Percentiles rank a stretch among this genome's conserved stretches.
phyloP scores from a whole-genome alignment of 441 rosid species.

The Populus hybrid region DNA sequence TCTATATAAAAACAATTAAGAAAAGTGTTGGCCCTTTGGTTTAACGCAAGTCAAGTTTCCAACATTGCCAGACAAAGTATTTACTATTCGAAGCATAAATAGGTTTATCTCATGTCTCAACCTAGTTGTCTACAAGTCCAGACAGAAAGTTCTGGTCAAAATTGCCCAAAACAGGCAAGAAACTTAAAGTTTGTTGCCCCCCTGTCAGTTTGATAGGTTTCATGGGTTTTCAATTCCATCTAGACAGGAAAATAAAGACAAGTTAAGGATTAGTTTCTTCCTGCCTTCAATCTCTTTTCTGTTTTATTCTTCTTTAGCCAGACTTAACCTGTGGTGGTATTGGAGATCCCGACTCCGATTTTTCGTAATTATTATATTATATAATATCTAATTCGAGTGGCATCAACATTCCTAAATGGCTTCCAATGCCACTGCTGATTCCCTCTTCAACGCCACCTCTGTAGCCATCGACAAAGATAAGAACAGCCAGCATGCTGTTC shows the following conservation, averaged over 20 bases:
- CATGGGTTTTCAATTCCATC: background rate
- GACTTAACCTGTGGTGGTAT: background rate
- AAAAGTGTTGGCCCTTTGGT: too few species aligned
- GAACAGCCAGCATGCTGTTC: slow-evolving; percentile 71
- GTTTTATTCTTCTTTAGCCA: background rate
- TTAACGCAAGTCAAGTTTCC: background rate
- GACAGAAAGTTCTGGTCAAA: slow-evolving; percentile 25
- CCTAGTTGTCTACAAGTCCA: background rate
- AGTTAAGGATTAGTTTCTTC: slow-evolving; percentile 13
- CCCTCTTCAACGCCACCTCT: slow-evolving; percentile 38
- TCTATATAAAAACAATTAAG: too few species aligned
- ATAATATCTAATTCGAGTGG: background rate
- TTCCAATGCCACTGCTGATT: slow-evolving; percentile 17
- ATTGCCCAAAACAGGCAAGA: slow-evolving; percentile 21
- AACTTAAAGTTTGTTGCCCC: background rate
- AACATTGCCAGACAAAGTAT: too few species aligned
- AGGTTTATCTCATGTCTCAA: background rate
- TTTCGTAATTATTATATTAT: background rate
- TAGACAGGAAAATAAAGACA: slow-evolving; percentile 1
- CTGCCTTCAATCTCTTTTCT: background rate
- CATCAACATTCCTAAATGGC: slow-evolving; percentile 30
- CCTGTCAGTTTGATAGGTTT: background rate
- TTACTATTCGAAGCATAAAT: too few species aligned
- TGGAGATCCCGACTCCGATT: background rate
- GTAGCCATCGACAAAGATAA: slow-evolving; percentile 80